Conservation (phyloP, 352 stramenopile genomes). For the Phytophthora nicotianae region DNA sequence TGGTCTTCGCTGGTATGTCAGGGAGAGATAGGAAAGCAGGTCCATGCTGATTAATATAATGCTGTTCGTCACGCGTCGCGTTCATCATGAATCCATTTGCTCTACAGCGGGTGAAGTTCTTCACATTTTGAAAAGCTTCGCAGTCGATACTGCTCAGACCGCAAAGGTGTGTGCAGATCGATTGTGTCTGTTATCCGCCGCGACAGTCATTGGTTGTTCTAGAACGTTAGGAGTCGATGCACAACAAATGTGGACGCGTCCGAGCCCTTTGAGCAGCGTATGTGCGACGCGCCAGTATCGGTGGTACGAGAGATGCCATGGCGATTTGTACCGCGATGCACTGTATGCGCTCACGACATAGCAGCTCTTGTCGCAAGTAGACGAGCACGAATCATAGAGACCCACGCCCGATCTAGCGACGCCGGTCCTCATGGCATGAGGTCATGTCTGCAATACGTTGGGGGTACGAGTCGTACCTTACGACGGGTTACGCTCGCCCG, state of each 20-base stretch:
- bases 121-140: too few species aligned
- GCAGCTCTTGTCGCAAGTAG: neutral
- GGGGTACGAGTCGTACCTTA: too few species aligned
- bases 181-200: neutral
- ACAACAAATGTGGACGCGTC: neutral
- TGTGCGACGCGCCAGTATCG: constrained; percentile 18
- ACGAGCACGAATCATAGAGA: neutral
- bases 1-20: neutral
- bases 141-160: neutral
- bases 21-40: neutral
- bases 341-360: constrained; percentile 2
- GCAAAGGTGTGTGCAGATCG: too few species aligned
- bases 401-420: neutral
- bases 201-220: too few species aligned
- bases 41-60: constrained; percentile 8
- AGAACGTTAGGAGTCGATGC: too few species aligned
- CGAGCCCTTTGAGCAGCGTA: constrained; percentile 3
- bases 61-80: neutral
- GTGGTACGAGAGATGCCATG: constrained; percentile 23
- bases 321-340: constrained; percentile 17
- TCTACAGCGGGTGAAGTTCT: neutral
- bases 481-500: constrained; percentile 5
- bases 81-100: neutral
- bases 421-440: too few species aligned
- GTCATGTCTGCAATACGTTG: too few species aligned